Evolutionary conservation across 1,284 basidiomycete species (phyloP).

Genomic region (Hymenochaete sp.): DNA sequence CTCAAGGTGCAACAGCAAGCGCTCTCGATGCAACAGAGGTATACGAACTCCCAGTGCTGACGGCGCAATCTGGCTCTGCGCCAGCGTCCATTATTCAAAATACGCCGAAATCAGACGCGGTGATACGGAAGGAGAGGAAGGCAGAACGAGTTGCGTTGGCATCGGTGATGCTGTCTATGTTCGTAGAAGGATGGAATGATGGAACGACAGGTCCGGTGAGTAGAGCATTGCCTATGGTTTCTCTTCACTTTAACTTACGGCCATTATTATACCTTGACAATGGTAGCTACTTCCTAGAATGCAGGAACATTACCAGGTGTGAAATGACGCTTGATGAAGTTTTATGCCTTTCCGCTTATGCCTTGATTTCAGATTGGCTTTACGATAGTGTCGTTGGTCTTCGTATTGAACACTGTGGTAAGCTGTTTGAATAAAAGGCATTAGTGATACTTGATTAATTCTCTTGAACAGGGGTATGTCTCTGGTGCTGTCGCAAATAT

Average conservation of each 20-base stretch:
- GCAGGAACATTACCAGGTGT: constrained; percentile 44
- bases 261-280: neutral
- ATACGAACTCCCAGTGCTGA: no score
- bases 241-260: constrained; percentile 39
- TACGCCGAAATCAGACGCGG: no score
- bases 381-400: constrained; percentile 40
- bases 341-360: constrained; percentile 1
- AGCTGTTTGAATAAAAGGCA: constrained; percentile 26
- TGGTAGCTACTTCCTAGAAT: constrained; percentile 39
- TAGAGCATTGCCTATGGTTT: constrained; percentile 12
- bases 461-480: constrained; percentile 39
- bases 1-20: no score
- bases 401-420: constrained; percentile 38
- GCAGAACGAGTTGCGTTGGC: constrained; percentile 22
- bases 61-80: no score
- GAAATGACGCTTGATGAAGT: constrained; percentile 13
- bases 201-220: constrained; percentile 48
- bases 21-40: no score
- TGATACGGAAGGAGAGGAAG: neutral
- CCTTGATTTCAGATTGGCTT: constrained; percentile 44
- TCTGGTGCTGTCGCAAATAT: constrained; percentile 45
- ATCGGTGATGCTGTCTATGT: constrained; percentile 34
- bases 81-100: no score
- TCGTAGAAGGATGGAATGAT: constrained; percentile 54
- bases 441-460: neutral